These are phyloP conservation scores for Podaxis carcinomalis DNA, from an alignment of 768 basidiomycete genomes.

Conservation along the genomic window DNA sequence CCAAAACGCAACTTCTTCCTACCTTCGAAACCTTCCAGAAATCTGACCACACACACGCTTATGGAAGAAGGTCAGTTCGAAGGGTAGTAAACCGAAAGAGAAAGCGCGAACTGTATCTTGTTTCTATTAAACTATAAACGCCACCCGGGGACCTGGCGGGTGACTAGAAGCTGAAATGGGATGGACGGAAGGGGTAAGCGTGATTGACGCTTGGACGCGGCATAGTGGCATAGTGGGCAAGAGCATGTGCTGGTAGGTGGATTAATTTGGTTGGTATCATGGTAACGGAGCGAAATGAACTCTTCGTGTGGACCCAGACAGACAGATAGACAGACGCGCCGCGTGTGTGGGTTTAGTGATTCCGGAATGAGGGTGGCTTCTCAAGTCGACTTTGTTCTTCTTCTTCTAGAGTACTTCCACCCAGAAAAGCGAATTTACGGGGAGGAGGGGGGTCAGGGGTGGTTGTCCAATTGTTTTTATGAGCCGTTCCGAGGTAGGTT, in stretches of 20 bases:
- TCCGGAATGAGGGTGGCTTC: not conserved
- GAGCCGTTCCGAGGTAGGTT: not conserved
- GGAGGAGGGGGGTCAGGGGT: not conserved
- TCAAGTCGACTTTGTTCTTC: no score
- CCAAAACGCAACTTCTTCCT: not conserved
- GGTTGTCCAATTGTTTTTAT: not conserved
- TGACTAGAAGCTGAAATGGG: not conserved
- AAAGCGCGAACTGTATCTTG: not conserved
- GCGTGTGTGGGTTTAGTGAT: not conserved
- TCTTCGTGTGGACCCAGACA: not conserved
- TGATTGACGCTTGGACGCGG: not conserved
- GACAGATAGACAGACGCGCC: no score
- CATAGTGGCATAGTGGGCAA: not conserved
- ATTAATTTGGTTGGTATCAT: constrained; percentile 8
- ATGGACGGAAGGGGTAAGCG: not conserved
- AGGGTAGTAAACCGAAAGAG: not conserved
- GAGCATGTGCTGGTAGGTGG: not conserved
- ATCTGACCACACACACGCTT: not conserved
- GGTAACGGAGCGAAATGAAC: constrained; percentile 5
- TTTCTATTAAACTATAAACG: constrained; percentile 4
- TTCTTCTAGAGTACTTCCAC: no score
- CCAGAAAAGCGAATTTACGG: no score
- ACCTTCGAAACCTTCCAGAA: not conserved
- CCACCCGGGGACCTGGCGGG: not conserved
- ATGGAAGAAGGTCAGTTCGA: not conserved